Conservation (phyloP, 495 filamentous ascomycete species). For the Neurospora cerealis region DNA sequence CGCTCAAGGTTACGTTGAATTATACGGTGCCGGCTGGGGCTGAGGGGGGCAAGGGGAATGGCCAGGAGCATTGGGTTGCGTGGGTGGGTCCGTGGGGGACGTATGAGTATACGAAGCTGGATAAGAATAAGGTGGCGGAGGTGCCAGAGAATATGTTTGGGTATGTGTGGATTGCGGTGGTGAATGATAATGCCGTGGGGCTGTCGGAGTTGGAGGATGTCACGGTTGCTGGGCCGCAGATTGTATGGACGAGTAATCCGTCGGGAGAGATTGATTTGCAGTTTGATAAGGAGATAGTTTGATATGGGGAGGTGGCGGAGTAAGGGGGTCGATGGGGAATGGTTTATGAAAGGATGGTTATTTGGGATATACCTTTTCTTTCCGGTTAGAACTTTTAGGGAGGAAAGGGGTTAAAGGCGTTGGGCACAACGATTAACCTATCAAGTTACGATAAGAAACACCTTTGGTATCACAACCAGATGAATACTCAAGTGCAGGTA, state of each 20-base stretch:
- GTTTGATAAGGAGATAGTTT: background rate
- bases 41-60: background rate
- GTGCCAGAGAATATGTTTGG: conserved; percentile 25
- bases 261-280: background rate
- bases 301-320: background rate
- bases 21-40: conserved; percentile 2
- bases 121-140: conserved; percentile 1
- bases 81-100: conserved; percentile 31
- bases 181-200: conserved; percentile 12
- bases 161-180: conserved; percentile 28
- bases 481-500: background rate
- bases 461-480: background rate
- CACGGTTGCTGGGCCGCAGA: conserved; percentile 28
- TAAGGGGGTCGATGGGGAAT: background rate
- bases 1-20: conserved; percentile 15
- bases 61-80: conserved; percentile 17
- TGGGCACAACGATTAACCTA: background rate
- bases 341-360: background rate
- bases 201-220: conserved; percentile 12
- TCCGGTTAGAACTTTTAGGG: background rate
- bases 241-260: conserved; percentile 27
- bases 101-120: conserved; percentile 22
- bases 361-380: background rate
- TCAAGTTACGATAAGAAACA: background rate
- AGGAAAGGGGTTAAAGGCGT: background rate